Conservation (phyloP, 2,329 filamentous ascomycete genomes). For the Botrytis porri region DNA sequence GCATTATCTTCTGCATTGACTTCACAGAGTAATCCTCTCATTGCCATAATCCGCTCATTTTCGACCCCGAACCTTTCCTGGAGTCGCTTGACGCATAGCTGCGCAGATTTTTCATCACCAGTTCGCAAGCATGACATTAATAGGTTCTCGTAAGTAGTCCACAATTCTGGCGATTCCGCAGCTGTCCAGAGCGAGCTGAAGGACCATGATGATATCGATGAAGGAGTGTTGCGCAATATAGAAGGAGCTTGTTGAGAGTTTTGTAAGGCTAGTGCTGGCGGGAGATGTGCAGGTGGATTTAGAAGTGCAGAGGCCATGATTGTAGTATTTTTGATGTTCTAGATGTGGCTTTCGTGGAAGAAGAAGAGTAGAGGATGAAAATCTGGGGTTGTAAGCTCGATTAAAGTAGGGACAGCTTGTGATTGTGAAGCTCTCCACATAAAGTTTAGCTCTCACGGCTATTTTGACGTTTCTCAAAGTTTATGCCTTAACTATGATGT, state of each 20-base stretch:
- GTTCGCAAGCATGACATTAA: constrained; percentile 80
- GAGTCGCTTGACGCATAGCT: constrained; percentile 70
- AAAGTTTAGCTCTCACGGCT: constrained; percentile 1
- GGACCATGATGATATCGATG: constrained; percentile 53
- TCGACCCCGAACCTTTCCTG: constrained; percentile 74
- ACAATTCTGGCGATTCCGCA: constrained; percentile 74
- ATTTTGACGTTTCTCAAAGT: not conserved
- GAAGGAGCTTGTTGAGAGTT: constrained; percentile 60
- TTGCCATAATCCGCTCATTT: constrained; percentile 83
- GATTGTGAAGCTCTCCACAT: constrained; percentile 10
- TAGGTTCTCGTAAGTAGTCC: constrained; percentile 84
- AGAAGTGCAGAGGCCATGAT: constrained; percentile 53
- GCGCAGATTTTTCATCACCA: constrained; percentile 76
- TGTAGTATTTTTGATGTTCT: not conserved
- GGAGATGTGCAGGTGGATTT: constrained; percentile 55
- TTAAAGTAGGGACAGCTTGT: constrained; percentile 12
- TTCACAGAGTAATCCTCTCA: constrained; percentile 81
- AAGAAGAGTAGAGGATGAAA: not conserved
- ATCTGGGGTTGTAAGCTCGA: constrained; percentile 2
- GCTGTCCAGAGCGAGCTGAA: constrained; percentile 52
- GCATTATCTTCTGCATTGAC: constrained; percentile 66
- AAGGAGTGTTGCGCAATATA: constrained; percentile 53
- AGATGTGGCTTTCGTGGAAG: constrained; percentile 3
- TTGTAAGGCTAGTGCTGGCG: constrained; percentile 53
- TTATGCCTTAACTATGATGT: not conserved